Base-by-base conservation (phyloP, 1,284 basidiomycete genomes). In the Pterulicium gracile region DNA sequence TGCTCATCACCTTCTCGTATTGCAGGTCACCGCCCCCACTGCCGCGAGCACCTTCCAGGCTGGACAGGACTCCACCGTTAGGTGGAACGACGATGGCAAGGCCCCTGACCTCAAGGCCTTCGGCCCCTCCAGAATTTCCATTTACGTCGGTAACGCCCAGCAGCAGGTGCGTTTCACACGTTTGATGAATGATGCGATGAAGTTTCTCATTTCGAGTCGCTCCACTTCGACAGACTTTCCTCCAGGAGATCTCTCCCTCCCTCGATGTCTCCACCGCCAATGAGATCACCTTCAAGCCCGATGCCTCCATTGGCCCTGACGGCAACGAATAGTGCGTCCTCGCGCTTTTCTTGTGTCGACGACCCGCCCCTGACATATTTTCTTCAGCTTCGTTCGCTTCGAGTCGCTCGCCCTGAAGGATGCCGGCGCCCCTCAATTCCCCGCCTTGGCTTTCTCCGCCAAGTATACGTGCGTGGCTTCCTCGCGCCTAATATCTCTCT, bases 391-490 rank as follows among this genome's bases (percentile, higher is more conserved):
- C 67, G 71, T 88, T 56, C 84, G 86, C 47, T 68, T 86, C 59
- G 73, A 81, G 49, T 86, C 87, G 0, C 50, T 70, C 35, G 56
- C 24, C 49, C 54, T 74, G 45, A 79, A 70, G 59, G 74, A 82
- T 60, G 44, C 75, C 21, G 56, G 56, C 1, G 61, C 70, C 49
- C 62, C 79, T 14, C 65, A 73, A 44, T 81, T 67, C 62, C 74
- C 70, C 2, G 76, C 75, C 47, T 67, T 82, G 52, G 78, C 86
- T 1, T 93, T 90, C 72, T 89, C 88, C n/a, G 74, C 88, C 49
- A 79, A 79, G 55, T 93, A 90, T 69, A 62, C 63, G 77, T 82
- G 58, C 50, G 76, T 61, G n/a, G n/a, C n/a, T n/a, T n/a, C n/a
- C n/a, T n/a, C n/a, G n/a, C n/a, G n/a, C n/a, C n/a, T n/a, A n/a